Percentiles rank a stretch among this genome's conserved stretches.
These are phyloP conservation scores for Neurospora intermedia DNA, from an alignment of 495 filamentous ascomycete species.

Conservation along the genomic window DNA sequence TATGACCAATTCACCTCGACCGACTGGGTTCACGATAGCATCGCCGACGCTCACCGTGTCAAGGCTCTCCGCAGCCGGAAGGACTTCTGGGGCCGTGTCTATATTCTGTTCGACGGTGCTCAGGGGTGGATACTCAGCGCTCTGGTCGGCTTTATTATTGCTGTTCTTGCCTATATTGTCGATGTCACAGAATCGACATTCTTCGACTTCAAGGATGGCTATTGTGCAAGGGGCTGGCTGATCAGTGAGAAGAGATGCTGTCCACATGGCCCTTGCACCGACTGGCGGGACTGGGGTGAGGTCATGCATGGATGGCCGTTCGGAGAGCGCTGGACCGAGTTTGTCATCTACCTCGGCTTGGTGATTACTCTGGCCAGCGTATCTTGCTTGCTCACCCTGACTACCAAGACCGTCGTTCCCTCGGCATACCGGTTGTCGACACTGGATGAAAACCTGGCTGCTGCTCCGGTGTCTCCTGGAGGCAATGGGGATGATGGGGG, in stretches of 20 bases:
- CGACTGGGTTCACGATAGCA: constrained; percentile 97
- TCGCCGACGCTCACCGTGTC: constrained; percentile 83
- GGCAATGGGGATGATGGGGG: constrained; percentile 27
- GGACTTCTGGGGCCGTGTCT: constrained; percentile 69
- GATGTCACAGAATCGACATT: constrained; percentile 73
- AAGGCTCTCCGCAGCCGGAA: constrained; percentile 72
- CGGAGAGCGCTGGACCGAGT: constrained; percentile 59
- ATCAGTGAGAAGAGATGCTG: constrained; percentile 71
- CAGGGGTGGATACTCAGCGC: constrained; percentile 95
- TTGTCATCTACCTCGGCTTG: constrained; percentile 55
- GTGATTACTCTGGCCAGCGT: constrained; percentile 62
- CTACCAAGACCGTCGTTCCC: constrained; percentile 84
- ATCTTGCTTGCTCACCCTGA: constrained; percentile 70
- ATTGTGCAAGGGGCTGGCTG: constrained; percentile 65
- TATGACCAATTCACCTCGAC: constrained; percentile 99
- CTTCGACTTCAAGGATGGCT: constrained; percentile 87
- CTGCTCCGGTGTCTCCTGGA: constrained; percentile 30
- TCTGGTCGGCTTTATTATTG: constrained; percentile 79
- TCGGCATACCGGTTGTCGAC: constrained; percentile 78
- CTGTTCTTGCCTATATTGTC: constrained; percentile 77
- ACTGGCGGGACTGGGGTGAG: constrained; percentile 70
- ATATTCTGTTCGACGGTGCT: constrained; percentile 70
- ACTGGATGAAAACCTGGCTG: constrained; percentile 64
- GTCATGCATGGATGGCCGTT: constrained; percentile 43
- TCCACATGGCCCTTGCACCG: constrained; percentile 51